Percentiles rank a stretch among this genome's conserved stretches.
Evolutionary conservation across 768 basidiomycete species (phyloP).

Genomic region (Tylopilus plumbeoviolaceoides): DNA sequence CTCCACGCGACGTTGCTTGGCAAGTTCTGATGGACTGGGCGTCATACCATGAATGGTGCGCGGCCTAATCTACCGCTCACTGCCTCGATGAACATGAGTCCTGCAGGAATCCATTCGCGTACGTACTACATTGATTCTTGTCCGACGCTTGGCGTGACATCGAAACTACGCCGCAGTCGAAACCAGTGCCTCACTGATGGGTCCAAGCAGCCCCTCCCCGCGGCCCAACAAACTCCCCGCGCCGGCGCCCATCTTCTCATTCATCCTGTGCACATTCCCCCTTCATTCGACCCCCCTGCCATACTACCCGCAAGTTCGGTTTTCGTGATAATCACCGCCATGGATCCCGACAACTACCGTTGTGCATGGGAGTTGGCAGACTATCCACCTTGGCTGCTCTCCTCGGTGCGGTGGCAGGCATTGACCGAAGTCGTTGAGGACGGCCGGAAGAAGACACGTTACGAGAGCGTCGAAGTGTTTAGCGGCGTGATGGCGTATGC

Average conservation of each 20-base stretch:
- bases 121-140: slow-evolving; percentile 19
- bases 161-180: slow-evolving; percentile 36
- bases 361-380: slow-evolving; percentile 51
- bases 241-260: slow-evolving; percentile 48
- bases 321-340: slow-evolving; percentile 42
- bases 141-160: neutral
- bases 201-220: slow-evolving; percentile 34
- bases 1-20: slow-evolving; percentile 62
- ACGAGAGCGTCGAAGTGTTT: slow-evolving; percentile 64
- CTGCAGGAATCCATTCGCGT: slow-evolving; percentile 69
- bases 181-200: slow-evolving; percentile 44
- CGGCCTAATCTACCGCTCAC: neutral
- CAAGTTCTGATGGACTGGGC: slow-evolving; percentile 54
- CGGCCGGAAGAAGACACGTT: slow-evolving; percentile 48
- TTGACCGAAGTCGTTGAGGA: slow-evolving; percentile 43
- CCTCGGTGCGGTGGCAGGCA: slow-evolving; percentile 60
- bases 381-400: slow-evolving; percentile 45
- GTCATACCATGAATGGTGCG: slow-evolving; percentile 60
- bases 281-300: slow-evolving; percentile 42
- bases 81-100: neutral
- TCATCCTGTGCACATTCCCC: slow-evolving; percentile 54
- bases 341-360: slow-evolving; percentile 53
- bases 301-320: slow-evolving; percentile 35
- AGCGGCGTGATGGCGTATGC: slow-evolving; percentile 51
- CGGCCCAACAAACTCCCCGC: slow-evolving; percentile 44